Percentiles rank a stretch among this genome's conserved stretches.
Evolutionary conservation across 2,329 filamentous ascomycete genomes (phyloP).

Genomic region (Paraphaeosphaeria sporulosa): DNA sequence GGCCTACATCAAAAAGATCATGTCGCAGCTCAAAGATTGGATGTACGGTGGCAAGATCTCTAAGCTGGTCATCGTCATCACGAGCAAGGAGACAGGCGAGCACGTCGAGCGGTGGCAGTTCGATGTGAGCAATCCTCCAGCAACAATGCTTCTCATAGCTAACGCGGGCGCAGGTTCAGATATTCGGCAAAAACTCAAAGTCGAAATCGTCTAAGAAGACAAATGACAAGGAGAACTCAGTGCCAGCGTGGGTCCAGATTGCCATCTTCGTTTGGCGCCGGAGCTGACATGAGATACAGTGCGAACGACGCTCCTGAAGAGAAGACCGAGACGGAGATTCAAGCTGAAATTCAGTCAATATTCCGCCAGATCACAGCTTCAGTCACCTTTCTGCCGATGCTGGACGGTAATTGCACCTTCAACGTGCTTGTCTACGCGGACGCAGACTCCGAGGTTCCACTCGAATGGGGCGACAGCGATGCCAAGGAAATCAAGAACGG

Average conservation of each 20-base stretch:
- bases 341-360: conserved; percentile 93
- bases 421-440: conserved; percentile 98
- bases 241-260: conserved; percentile 57
- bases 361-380: conserved; percentile 98
- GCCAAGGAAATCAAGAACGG: conserved; percentile 95
- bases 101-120: conserved; percentile 98
- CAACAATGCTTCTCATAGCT: conserved; percentile 41
- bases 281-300: conserved; percentile 34
- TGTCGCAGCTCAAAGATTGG: conserved; percentile 97
- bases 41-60: conserved; percentile 97
- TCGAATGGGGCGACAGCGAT: conserved; percentile 98
- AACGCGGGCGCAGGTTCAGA: conserved; percentile 60
- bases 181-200: conserved; percentile 61
- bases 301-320: conserved; percentile 57
- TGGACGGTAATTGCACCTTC: conserved; percentile 95
- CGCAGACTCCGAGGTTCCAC: conserved; percentile 92
- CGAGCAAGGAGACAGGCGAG: conserved; percentile 95
- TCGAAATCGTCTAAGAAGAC: conserved; percentile 58
- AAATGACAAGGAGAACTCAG: conserved; percentile 74
- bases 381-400: conserved; percentile 93
- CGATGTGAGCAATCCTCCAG: conserved; percentile 65
- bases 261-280: neutral
- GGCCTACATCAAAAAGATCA: conserved; percentile 99
- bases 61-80: conserved; percentile 95
- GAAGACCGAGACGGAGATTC: conserved; percentile 93